These are phyloP conservation scores for Backusella morwellensis DNA, from an alignment of 192 early-diverging fungal species.

Conservation along the genomic window DNA sequence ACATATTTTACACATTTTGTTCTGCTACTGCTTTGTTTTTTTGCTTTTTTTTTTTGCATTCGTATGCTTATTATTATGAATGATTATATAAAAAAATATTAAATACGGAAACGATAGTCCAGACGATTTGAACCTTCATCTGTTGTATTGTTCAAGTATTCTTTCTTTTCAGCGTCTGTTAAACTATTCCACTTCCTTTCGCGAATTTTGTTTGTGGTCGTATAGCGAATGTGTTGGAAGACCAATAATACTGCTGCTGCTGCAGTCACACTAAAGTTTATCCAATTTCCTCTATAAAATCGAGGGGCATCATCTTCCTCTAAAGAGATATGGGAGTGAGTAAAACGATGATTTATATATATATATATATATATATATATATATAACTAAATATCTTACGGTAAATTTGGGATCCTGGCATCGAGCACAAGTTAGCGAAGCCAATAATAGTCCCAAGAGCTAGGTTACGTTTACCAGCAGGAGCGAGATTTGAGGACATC, in stretches of 20 bases:
- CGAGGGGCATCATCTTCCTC: conserved; percentile 17
- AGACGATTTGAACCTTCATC: conserved; percentile 54
- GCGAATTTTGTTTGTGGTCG: conserved; percentile 43
- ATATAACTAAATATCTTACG: conserved; percentile 5
- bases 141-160: conserved; percentile 52
- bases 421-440: conserved; percentile 20
- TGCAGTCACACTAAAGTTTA: conserved; percentile 2
- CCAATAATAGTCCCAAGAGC: conserved; percentile 26
- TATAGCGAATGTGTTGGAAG: conserved; percentile 45
- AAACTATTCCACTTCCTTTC: conserved; percentile 46
- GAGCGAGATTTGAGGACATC: conserved; percentile 26
- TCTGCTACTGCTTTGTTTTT: not conserved
- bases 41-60: not conserved
- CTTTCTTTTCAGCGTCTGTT: conserved; percentile 47
- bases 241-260: conserved; percentile 13
- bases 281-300: conserved; percentile 22
- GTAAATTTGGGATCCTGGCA: conserved; percentile 27
- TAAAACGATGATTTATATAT: not conserved
- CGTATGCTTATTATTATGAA: not conserved
- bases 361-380: not conserved
- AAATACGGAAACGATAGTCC: conserved; percentile 43
- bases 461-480: conserved; percentile 23
- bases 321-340: not conserved
- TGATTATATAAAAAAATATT: not conserved
- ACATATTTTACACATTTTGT: not conserved